Base-by-base conservation (phyloP, 2,329 filamentous ascomycete genomes). In the Ramularia collo-cygni region DNA sequence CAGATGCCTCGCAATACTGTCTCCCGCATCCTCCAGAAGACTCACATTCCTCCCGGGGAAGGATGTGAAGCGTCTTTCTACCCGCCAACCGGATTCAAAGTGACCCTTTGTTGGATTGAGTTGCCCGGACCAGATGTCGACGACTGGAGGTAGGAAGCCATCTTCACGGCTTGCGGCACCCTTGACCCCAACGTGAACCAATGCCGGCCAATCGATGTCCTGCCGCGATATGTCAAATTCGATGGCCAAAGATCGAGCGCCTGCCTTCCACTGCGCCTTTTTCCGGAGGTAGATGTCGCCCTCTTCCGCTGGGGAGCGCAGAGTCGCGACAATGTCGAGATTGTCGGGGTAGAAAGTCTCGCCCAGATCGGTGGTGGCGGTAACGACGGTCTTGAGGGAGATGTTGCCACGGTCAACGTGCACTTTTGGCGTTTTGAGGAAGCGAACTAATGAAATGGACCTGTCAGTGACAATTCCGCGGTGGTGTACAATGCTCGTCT, bases 1-100 rank as follows among this genome's bases (percentile, higher is more conserved):
- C 35, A 85, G 69, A 63, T 85, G 81, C 29, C 79, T 68, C 4
- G 81, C 81, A 53, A 85, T 85, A 56, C 78, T 83, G 54, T 85
- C 81, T 3, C 81, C 80, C 0, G 78, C 82, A 53, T 85, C 81
- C 57, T 85, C 81, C 67, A 75, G 79, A 31, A 85, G 73, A 24
- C 61, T 60, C 8, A 79, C 51, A 4, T 55, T 55, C 4, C 63
- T 52, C 15, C 63, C 59, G 26, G 61, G 57, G 4, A 63, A 52
- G 6, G 73, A 61, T 9, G 54, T 52, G 42, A 81, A 70, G 10
- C 72, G 67, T 46, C 79, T 66, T 51, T 80, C 70, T 1, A 81
- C 70, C 10, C 75, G 61, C 47, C 69, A 73, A 9, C 69, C 67
- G 1, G 71, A 68, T 28, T 68, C 64, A 2, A 60, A 52, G 9